Conservation (phyloP, 1,139 yeast genomes). For the Saccharomycopsis hybrid region DNA sequence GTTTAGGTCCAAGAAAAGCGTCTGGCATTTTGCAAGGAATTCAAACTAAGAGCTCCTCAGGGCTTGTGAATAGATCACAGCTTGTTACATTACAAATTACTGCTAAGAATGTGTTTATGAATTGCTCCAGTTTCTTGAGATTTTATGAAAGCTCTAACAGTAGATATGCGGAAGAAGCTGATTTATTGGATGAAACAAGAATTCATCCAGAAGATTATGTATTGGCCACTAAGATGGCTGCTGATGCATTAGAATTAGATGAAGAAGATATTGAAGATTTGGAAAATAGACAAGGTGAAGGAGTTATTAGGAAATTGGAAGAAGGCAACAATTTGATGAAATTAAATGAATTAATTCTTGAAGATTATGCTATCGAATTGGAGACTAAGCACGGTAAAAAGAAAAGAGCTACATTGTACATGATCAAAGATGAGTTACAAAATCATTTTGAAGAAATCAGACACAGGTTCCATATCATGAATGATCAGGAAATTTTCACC, state of each 20-base stretch:
- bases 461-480: conserved; percentile 60
- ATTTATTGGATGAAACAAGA: conserved; percentile 86
- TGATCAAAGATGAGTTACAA: conserved; percentile 83
- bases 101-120: conserved; percentile 76
- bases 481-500: conserved; percentile 70
- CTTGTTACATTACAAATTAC: conserved; percentile 75
- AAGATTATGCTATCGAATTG: conserved; percentile 90
- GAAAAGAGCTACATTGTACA: conserved; percentile 76
- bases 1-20: conserved; percentile 94
- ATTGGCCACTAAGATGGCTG: conserved; percentile 93
- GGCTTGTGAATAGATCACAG: conserved; percentile 63
- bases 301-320: conserved; percentile 74
- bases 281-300: conserved; percentile 62
- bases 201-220: conserved; percentile 98
- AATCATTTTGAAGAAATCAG: conserved; percentile 85
- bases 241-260: conserved; percentile 92
- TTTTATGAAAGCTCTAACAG: conserved; percentile 52
- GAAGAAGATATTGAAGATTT: conserved; percentile 87
- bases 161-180: conserved; percentile 52
- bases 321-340: conserved; percentile 38
- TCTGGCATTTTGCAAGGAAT: conserved; percentile 79
- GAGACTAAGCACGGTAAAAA: conserved; percentile 69
- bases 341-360: conserved; percentile 80
- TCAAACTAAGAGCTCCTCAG: conserved; percentile 55
- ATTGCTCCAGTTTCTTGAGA: conserved; percentile 84